Conservation (phyloP, 164 flowering plant species). For the Magnolia officinalis region DNA sequence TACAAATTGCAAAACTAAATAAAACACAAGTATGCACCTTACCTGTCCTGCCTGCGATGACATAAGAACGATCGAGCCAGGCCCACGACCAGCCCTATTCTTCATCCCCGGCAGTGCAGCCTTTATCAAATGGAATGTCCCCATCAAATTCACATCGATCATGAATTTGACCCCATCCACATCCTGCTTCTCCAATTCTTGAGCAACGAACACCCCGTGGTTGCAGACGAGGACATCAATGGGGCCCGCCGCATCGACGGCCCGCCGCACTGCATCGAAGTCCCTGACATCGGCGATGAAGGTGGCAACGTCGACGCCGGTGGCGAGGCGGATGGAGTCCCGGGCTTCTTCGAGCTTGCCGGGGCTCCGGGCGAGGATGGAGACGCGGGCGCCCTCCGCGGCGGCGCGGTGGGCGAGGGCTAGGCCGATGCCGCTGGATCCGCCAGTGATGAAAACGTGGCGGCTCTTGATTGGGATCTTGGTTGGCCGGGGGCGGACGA, state of each 20-base stretch:
- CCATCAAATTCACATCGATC: conserved; percentile 80
- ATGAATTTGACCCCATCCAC: conserved; percentile 67
- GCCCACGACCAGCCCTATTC: conserved; percentile 43
- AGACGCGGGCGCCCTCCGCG: conserved; percentile 68
- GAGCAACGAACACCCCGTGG: conserved; percentile 73
- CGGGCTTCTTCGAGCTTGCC: conserved; percentile 63
- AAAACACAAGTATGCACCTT: no score
- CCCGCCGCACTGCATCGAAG: conserved; percentile 46
- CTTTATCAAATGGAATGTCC: conserved; percentile 71
- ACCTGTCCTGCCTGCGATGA: conserved; percentile 96
- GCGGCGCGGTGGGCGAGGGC: conserved; percentile 78
- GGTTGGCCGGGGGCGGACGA: conserved; percentile 56
- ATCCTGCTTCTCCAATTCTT: conserved; percentile 57
- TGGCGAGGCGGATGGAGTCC: conserved; percentile 51
- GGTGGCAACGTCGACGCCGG: conserved; percentile 56
- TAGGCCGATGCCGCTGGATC: conserved; percentile 94
- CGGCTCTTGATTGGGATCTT: conserved; percentile 68
- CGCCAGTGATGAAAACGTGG: conserved; percentile 89
- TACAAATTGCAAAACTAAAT: no score
- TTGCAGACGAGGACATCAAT: conserved; percentile 78
- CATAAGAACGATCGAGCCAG: conserved; percentile 69
- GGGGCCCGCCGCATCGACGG: conserved; percentile 58
- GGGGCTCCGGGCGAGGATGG: conserved; percentile 72
- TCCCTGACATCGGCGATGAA: conserved; percentile 73
- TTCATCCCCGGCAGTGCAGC: conserved; percentile 79